phyloP scores from a whole-genome alignment of 1,284 basidiomycete species.

The Entoloma clypeatum region DNA sequence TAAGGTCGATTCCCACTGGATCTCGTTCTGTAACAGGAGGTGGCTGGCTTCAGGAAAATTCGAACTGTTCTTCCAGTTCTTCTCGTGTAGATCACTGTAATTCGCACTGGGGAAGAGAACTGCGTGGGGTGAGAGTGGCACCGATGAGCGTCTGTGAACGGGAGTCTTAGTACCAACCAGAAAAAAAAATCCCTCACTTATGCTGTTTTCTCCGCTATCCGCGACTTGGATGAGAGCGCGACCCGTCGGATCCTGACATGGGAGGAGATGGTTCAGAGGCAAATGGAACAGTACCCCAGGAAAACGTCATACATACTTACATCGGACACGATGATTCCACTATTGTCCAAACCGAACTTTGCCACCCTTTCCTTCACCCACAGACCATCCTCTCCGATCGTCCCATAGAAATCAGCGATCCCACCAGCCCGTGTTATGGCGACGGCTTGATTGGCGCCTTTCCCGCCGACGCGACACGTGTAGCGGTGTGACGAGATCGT shows the following conservation, averaged over 20 bases:
- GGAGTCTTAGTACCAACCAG: slow-evolving; percentile 5
- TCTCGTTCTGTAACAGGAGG: slow-evolving; percentile 56
- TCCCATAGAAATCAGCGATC: slow-evolving; percentile 43
- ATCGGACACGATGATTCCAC: slow-evolving; percentile 34
- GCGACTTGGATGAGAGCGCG: slow-evolving; percentile 56
- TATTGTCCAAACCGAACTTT: slow-evolving; percentile 36
- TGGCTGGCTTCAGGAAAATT: slow-evolving; percentile 36
- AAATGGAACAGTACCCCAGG: neutral
- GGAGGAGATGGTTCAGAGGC: no score
- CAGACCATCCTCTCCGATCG: slow-evolving; percentile 45
- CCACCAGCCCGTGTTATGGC: slow-evolving; percentile 49
- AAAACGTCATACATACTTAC: slow-evolving; percentile 25
- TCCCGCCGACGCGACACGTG: slow-evolving; percentile 49
- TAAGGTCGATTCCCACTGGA: slow-evolving; percentile 41
- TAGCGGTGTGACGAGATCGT: slow-evolving; percentile 49
- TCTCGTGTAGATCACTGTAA: slow-evolving; percentile 35
- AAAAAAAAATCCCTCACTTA: slow-evolving; percentile 36
- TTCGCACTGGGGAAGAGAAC: slow-evolving; percentile 58
- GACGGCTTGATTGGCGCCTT: slow-evolving; percentile 59
- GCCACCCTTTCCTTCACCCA: slow-evolving; percentile 42
- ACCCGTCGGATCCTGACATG: slow-evolving; percentile 44
- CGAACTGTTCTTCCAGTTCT: slow-evolving; percentile 16
- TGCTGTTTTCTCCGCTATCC: slow-evolving; percentile 53
- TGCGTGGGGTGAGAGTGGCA: slow-evolving; percentile 18
- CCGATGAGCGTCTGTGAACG: neutral